A percentile compares a stretch with the other conserved stretches of the same genome.
Conservation (phyloP, 345 rosid species). For the Gossypium anomalum region DNA sequence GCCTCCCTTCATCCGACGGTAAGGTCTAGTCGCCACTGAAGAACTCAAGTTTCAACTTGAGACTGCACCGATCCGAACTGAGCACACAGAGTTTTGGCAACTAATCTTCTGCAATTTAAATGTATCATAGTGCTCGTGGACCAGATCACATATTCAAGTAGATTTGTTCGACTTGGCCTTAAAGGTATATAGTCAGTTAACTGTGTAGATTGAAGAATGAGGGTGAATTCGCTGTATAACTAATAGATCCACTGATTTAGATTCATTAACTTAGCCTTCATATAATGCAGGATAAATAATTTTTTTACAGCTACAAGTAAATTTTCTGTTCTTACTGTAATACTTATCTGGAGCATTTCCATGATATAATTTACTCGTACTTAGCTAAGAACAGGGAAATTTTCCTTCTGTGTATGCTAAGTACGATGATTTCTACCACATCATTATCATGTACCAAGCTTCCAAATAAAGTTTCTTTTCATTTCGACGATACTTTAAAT, state of each 20-base stretch:
- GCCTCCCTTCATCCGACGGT: constrained; percentile 44
- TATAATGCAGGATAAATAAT: constrained; percentile 10
- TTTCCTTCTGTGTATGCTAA: not conserved
- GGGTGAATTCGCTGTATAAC: not conserved
- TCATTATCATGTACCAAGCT: not conserved
- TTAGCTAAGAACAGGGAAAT: not conserved
- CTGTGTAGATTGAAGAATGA: not conserved
- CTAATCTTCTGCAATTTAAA: constrained; percentile 1
- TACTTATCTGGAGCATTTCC: not conserved
- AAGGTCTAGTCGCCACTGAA: constrained; percentile 40
- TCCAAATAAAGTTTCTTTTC: too few species aligned
- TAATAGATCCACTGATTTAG: not conserved
- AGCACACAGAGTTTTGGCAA: constrained; percentile 22
- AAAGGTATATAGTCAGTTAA: not conserved
- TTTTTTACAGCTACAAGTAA: not conserved
- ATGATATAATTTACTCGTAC: not conserved
- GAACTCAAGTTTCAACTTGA: not conserved
- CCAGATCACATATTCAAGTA: constrained; percentile 15
- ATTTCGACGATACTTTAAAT: not conserved
- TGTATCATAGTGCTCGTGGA: constrained; percentile 10
- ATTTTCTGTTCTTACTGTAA: not conserved
- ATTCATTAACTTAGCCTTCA: not conserved
- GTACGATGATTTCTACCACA: constrained; percentile 1
- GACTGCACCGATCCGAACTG: constrained; percentile 1
- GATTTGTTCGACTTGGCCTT: not conserved